Evolutionary conservation across 78 protist species (phyloP), one percentile per base, ranked within the genome.

Genomic region (Emiliania huxleyi): DNA sequence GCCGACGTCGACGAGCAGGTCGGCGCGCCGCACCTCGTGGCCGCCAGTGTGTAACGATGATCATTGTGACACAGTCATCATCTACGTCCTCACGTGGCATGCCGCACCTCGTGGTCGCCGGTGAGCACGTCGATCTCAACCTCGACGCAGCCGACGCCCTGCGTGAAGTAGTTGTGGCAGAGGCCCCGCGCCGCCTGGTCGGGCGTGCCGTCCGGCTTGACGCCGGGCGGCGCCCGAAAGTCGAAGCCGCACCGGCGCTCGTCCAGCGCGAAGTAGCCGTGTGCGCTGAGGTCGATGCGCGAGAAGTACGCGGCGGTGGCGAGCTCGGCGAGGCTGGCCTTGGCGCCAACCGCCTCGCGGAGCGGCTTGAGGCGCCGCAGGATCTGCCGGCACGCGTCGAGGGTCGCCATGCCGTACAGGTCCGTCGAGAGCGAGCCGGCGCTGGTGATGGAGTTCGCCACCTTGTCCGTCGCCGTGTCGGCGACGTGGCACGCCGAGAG

Each of bases 1-100:
- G 75, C 99, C 99, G 45, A 97, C 97, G 87, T 99, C 99, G 95
- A 96, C 87, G n/a, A 97, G 46, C 37, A 99, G 40, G 88, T 98
- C 99, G 0, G 42, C 42, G 62, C 55, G 69, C 33, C 26, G 23
- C 37, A 38, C 62, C 22, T 44, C 45, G 93, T 55, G 83, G n/a
- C n/a, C n/a, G n/a, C n/a, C n/a, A n/a, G n/a, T n/a, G n/a, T n/a
- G n/a, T n/a, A n/a, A n/a, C n/a, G n/a, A n/a, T n/a, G n/a, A n/a
- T n/a, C n/a, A n/a, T n/a, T n/a, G n/a, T n/a, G n/a, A n/a, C n/a
- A n/a, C n/a, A n/a, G n/a, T n/a, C n/a, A n/a, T n/a, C n/a, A n/a
- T n/a, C n/a, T n/a, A n/a, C n/a, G n/a, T n/a, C n/a, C n/a, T n/a
- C n/a, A n/a, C n/a, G n/a, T n/a, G n/a, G n/a, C n/a, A n/a, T n/a